Evolutionary conservation across 345 rosid genomes (phyloP).

Genomic region (Rhodamnia rubescens): DNA sequence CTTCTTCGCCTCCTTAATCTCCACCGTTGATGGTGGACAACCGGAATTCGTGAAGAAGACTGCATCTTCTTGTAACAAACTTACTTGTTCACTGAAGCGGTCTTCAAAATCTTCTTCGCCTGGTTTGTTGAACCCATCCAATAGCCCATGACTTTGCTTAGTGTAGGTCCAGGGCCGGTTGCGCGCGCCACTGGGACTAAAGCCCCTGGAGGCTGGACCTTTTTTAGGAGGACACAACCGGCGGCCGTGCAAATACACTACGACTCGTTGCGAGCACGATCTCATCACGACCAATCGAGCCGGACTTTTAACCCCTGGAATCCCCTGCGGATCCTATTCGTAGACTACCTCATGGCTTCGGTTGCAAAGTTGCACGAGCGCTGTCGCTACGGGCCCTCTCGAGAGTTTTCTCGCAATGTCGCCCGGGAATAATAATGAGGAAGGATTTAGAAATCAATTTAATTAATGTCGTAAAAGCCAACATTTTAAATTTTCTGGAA

Average conservation of each 20-base stretch:
- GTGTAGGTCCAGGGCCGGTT: neutral
- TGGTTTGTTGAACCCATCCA: neutral
- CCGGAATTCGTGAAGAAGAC: neutral
- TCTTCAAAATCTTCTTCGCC: neutral
- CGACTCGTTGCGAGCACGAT: neutral
- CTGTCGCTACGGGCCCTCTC: neutral
- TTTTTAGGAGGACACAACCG: neutral
- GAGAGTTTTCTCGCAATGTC: neutral
- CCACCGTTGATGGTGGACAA: neutral
- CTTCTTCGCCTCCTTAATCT: neutral
- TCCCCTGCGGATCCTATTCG: neutral
- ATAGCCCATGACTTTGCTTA: neutral
- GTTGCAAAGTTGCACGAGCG: accelerated
- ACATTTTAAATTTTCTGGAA: neutral
- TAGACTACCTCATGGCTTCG: neutral
- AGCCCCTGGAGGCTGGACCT: neutral
- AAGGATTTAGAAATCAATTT: neutral
- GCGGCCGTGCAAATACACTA: accelerated
- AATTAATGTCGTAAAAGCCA: neutral
- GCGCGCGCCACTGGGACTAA: neutral
- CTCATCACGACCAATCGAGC: neutral
- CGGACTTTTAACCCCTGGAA: neutral
- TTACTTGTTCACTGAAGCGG: neutral
- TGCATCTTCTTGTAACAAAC: neutral
- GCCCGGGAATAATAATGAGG: no score